These are phyloP conservation scores for Hyphopichia pseudoburtonii DNA, from an alignment of 1,139 yeast species.

Conservation along the genomic window DNA sequence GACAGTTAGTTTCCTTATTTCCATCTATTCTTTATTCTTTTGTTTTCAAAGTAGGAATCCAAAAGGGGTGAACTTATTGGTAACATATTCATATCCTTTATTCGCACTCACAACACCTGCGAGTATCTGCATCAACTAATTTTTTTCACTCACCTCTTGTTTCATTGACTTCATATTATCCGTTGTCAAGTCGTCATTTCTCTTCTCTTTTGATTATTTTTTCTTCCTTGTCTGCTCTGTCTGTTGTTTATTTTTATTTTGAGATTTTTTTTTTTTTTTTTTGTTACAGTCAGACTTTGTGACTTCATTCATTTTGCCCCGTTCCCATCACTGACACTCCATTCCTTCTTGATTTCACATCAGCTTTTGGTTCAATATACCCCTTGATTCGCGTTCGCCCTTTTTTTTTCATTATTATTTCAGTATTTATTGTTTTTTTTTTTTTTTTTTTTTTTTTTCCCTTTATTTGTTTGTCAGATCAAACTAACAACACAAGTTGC, in stretches of 20 bases:
- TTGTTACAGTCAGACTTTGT: background rate
- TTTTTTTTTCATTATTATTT: background rate
- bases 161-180: background rate
- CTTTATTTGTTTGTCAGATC: background rate
- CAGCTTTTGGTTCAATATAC: no score
- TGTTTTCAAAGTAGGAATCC: no score
- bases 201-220: background rate
- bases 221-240: no score
- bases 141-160: background rate
- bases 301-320: no score
- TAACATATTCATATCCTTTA: background rate
- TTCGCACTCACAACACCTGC: background rate
- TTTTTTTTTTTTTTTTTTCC: background rate
- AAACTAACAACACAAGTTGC: background rate
- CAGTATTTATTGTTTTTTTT: background rate
- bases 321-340: no score
- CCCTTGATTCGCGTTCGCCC: background rate
- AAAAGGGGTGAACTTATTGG: no score
- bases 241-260: no score
- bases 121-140: slow-evolving; percentile 1
- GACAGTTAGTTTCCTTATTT: no score
- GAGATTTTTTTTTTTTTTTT: background rate
- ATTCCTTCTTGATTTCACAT: no score
- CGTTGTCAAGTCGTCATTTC: background rate
- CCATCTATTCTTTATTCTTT: no score